Base-by-base conservation (phyloP, 805 yeast species). In the Yarrowia yakushimensis region DNA sequence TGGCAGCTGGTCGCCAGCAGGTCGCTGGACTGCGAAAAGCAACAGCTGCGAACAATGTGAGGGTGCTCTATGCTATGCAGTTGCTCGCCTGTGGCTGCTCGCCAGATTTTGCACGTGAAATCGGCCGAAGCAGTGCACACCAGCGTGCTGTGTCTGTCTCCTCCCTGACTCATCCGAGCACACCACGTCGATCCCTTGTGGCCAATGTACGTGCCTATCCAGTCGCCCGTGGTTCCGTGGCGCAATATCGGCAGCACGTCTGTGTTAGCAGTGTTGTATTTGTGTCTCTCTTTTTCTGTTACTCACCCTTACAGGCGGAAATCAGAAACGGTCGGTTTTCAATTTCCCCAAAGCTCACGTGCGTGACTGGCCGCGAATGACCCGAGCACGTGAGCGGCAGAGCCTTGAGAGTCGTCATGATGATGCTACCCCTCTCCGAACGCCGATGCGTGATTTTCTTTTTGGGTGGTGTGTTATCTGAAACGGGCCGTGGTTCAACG, bases 131-230 rank as follows among this genome's bases (percentile, higher is more conserved):
- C 71, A 6, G 75, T 70, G 17, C 68, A 65, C 6, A 72, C 71
- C 23, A 54, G 59, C 7, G 36, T 25, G 13, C 68, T 71, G 33
- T 65, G 67, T 5, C 65, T 42, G 46, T 69, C 66, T n/a, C 48
- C 61, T 15, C 48, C 48, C 9, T 20, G 23, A 23, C 46, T 39
- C 48, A 73, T 60, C 13, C 69, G 64, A 11, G 72, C 65, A 37
- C 73, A 69, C 73, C 75, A 71, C 6, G 68, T 70, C 2, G 76
- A 72, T 3, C 76, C 76, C 60, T 72, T 72, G 50, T 73, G 76
- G 10, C 76, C 76, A 12, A 71, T 45, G 42, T 67, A 73, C 2
- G 76, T 72, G 27, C 76, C 76, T 13, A 73, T 66, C 76, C 76
- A 73, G 63, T 73, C 76, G 3, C 76, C 76, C 15, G 75, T 71